Conservation (phyloP, 1,284 basidiomycete genomes). For the Ceratobasidium sp. region DNA sequence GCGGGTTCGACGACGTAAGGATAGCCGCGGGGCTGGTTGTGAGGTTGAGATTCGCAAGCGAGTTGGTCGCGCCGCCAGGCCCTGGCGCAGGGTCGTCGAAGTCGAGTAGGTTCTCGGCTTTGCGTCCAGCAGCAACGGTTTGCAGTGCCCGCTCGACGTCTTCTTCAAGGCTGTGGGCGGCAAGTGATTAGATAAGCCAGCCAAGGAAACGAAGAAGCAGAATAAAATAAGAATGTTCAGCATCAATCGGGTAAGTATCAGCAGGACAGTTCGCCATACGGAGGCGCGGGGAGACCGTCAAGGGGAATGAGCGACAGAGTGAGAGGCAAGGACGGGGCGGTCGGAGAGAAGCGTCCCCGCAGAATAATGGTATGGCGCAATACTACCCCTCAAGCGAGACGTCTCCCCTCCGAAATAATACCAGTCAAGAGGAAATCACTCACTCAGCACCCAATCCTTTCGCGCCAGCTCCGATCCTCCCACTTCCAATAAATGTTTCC, state of each 20-base stretch:
- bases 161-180: conserved; percentile 62
- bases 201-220: not conserved
- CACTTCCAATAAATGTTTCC: conserved; percentile 89
- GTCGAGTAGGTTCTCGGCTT: conserved; percentile 95
- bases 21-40: conserved; percentile 47
- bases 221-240: not conserved
- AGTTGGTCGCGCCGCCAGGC: conserved; percentile 79
- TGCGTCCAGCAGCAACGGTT: conserved; percentile 89
- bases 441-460: conserved; percentile 75
- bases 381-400: conserved; percentile 17
- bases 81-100: conserved; percentile 78
- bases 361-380: conserved; percentile 9
- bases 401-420: conserved; percentile 9
- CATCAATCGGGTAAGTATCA: too few relatives aligned
- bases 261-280: too few relatives aligned
- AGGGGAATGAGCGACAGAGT: too few relatives aligned
- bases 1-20: conserved; percentile 72
- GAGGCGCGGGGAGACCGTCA: too few relatives aligned
- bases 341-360: too few relatives aligned
- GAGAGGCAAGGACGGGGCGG: not conserved
- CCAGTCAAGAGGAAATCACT: conserved; percentile 56
- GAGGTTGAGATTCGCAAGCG: conserved; percentile 78
- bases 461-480: conserved; percentile 85
- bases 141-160: conserved; percentile 85
- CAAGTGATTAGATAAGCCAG: conserved; percentile 1